Percentiles rank a stretch among this genome's conserved stretches.
phyloP scores from a whole-genome alignment of 2,329 filamentous ascomycete species.

The Trichoderma oligosporum region DNA sequence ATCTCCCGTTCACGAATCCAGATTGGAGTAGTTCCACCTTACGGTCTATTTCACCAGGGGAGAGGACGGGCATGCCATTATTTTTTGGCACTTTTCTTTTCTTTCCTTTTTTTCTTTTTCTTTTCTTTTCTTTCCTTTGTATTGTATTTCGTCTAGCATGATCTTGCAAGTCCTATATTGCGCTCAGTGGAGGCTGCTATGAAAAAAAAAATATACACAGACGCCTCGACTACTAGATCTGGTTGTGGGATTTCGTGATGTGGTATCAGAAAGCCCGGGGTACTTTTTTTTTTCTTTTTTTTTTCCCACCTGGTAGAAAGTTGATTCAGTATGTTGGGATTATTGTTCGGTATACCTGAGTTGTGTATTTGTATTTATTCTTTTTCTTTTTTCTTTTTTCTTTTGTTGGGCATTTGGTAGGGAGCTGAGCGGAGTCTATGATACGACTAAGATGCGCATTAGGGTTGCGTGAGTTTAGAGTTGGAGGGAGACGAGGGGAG shows the following conservation, averaged over 20 bases:
- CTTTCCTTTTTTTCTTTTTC: conserved; percentile 11
- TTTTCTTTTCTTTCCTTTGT: conserved; percentile 18
- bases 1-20: not conserved
- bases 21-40: not conserved
- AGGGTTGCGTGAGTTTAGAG: not conserved
- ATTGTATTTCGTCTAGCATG: conserved; percentile 19
- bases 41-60: not conserved
- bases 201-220: conserved; percentile 12
- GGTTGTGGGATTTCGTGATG: conserved; percentile 18
- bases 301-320: conserved; percentile 6
- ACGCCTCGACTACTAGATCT: conserved; percentile 14
- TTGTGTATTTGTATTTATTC: conserved; percentile 11
- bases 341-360: conserved; percentile 19
- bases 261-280: conserved; percentile 9
- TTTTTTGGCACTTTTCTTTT: conserved; percentile 15
- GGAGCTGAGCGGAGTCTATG: conserved; percentile 15
- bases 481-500: not conserved
- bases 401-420: conserved; percentile 13
- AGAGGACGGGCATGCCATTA: conserved; percentile 15
- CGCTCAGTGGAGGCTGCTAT: conserved; percentile 19
- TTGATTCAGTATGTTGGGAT: conserved; percentile 14
- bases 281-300: not conserved
- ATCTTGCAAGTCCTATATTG: conserved; percentile 20
- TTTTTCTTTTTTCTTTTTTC: not conserved
- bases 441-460: conserved; percentile 9